These are phyloP conservation scores for Chaetomiaceae sp. DNA, from an alignment of 2,329 filamentous ascomycete species.

Conservation along the genomic window DNA sequence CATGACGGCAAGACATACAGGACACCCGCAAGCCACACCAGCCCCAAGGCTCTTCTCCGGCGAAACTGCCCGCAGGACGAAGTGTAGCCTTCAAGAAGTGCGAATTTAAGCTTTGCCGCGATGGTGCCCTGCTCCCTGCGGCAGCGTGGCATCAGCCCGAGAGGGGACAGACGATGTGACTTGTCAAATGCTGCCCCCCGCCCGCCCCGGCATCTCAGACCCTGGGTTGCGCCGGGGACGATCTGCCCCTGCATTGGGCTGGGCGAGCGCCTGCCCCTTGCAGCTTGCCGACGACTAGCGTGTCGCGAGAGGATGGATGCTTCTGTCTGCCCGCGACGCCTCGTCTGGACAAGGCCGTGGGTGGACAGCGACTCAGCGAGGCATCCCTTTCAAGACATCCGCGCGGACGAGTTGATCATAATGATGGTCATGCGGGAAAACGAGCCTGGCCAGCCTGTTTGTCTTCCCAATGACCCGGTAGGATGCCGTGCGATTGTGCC, in stretches of 20 bases:
- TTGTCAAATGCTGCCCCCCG: not conserved
- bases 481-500: not conserved
- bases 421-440: not conserved
- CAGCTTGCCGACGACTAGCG: no score
- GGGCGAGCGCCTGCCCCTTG: not conserved
- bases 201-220: not conserved
- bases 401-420: constrained; percentile 7
- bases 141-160: not conserved
- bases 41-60: constrained; percentile 5
- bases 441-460: not conserved
- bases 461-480: constrained; percentile 1
- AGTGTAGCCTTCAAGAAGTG: no score
- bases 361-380: no score
- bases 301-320: no score
- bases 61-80: not conserved
- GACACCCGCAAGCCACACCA: not conserved
- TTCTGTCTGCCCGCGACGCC: no score
- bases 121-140: not conserved
- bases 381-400: not conserved
- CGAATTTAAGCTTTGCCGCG: constrained; percentile 2
- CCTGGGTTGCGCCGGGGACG: not conserved
- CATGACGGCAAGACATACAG: constrained; percentile 10
- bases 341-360: no score
- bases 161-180: constrained; percentile 1
- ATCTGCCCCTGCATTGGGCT: constrained; percentile 8